Evolutionary conservation across 257 asterid genomes (phyloP).

Genomic region (Scutellaria galericulata): DNA sequence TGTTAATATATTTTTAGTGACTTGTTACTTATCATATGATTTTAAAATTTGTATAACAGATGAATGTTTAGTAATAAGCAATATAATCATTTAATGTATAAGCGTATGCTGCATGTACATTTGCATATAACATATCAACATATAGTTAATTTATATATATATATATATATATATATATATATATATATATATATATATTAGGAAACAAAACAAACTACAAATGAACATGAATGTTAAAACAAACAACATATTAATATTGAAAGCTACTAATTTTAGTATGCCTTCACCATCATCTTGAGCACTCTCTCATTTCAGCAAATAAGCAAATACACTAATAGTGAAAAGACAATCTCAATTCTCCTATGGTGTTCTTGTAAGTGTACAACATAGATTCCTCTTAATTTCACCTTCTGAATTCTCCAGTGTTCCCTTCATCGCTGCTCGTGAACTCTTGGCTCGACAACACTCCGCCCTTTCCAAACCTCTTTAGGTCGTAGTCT

Average conservation of each 20-base stretch:
- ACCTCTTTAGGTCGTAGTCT: conserved; percentile 53
- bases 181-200: not conserved
- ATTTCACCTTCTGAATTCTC: conserved; percentile 44
- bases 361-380: not conserved
- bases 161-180: too few relatives aligned
- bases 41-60: too few relatives aligned
- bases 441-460: conserved; percentile 78
- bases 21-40: too few relatives aligned
- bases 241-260: not conserved
- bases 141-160: too few relatives aligned
- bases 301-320: conserved; percentile 16
- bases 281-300: conserved; percentile 31
- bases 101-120: too few relatives aligned
- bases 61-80: too few relatives aligned
- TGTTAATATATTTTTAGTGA: too few relatives aligned
- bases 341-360: conserved; percentile 22
- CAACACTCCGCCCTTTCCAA: conserved; percentile 41
- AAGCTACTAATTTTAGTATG: conserved; percentile 35
- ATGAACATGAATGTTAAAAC: not conserved
- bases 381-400: conserved; percentile 35
- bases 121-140: too few relatives aligned
- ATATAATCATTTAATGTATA: too few relatives aligned
- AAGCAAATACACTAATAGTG: conserved; percentile 24
- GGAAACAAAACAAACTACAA: not conserved
- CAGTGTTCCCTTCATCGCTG: conserved; percentile 50